Percentiles rank a stretch among this genome's conserved stretches.
phyloP scores from a whole-genome alignment of 352 stramenopile genomes.

The Globisporangium emineosum region DNA sequence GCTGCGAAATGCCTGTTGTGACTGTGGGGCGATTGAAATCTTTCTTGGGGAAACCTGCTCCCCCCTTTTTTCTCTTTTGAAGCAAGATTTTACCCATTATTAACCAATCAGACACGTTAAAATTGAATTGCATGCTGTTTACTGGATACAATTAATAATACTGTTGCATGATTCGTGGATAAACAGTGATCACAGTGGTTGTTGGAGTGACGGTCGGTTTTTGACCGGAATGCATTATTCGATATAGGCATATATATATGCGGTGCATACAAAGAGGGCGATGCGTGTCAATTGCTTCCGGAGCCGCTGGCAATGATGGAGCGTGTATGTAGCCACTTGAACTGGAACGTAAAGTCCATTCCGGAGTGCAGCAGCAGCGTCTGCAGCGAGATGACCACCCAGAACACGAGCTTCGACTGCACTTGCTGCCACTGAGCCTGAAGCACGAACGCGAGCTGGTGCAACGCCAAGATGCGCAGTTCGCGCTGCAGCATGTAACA shows the following conservation, averaged over 20 bases:
- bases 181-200: too few relatives aligned
- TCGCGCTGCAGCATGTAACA: not conserved
- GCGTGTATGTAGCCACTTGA: not conserved
- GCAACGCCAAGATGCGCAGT: not conserved
- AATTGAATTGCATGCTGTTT: too few relatives aligned
- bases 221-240: not conserved
- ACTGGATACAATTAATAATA: too few relatives aligned
- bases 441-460: conserved; percentile 2
- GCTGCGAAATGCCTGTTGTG: conserved; percentile 3
- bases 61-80: not conserved
- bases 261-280: not conserved
- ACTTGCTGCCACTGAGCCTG: not conserved
- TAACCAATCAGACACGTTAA: too few relatives aligned
- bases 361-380: not conserved
- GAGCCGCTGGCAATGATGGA: not conserved
- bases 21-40: conserved; percentile 5
- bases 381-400: not conserved
- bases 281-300: not conserved
- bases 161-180: too few relatives aligned
- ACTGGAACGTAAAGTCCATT: not conserved
- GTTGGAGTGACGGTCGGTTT: too few relatives aligned
- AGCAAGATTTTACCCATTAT: too few relatives aligned
- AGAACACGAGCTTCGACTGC: not conserved
- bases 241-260: not conserved
- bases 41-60: not conserved